Base-by-base conservation (phyloP, 805 yeast species). In the Kregervanrija delftensis region DNA sequence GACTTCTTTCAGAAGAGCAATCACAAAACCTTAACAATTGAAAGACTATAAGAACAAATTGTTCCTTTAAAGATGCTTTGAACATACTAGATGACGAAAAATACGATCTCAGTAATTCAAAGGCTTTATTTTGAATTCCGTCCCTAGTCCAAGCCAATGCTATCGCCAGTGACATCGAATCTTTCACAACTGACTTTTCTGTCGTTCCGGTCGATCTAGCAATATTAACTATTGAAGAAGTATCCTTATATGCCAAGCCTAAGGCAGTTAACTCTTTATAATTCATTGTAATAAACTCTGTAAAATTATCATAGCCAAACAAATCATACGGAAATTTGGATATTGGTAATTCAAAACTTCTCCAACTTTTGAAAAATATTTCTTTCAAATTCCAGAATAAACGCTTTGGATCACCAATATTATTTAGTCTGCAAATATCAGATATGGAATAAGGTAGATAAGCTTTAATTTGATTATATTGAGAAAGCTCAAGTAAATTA, bases 291-390 rank as follows among this genome's bases (percentile, higher is more conserved):
- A 68, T 31, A 48, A 76, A 73, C 1, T 62, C 63, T 2, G 43
- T 36, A 3, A 46, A 44, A 9, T 54, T 52, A 1, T 44, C 14
- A 49, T 64, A 74, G 0, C 64, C 75, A 51, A 77, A 68, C 1
- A 72, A 44, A 1, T 45, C 47, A 43, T 38, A 67, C 0, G 81
- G 82, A 48, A 76, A 74, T 1, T 52, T 50, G 0, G 47, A 43
- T 11, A 74, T 47, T 3, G 55, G 50, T 11, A 51, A 39, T 3
- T 61, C 58, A 42, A 60, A 63, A n/a, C 58, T 56, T 56, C 63
- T 60, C 80, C 81, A 77, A 15, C 61, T 61, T 44, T 64, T 69
- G 39, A 77, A 56, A 3, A 76, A 54, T 11, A 66, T 67, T 33
- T 64, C 50, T 39, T 58, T 64, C 28, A 64, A 53, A 11, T 50